A percentile compares a stretch with the other conserved stretches of the same genome.
Evolutionary conservation across 2,329 filamentous ascomycete genomes (phyloP).

Genomic region (Penicillium thymicola): DNA sequence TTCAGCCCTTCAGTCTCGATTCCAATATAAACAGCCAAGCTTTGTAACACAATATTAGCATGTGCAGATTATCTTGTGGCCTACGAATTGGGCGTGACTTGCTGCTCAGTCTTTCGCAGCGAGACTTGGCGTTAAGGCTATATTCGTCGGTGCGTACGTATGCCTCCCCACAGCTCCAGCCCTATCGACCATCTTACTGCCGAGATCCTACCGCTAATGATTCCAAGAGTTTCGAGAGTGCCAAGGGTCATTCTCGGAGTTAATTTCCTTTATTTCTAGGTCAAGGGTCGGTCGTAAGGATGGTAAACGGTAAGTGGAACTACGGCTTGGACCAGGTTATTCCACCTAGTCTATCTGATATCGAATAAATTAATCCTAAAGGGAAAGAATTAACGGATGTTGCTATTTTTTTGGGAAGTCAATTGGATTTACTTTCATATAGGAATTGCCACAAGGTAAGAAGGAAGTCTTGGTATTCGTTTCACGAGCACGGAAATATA

Average conservation of each 20-base stretch:
- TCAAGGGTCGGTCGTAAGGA: too few species aligned
- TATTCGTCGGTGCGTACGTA: slow-evolving; percentile 2
- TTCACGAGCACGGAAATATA: not conserved
- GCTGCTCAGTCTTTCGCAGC: not conserved
- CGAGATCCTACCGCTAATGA: not conserved
- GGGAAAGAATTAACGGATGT: not conserved
- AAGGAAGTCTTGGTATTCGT: slow-evolving; percentile 6
- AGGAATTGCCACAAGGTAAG: not conserved
- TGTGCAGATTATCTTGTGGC: not conserved
- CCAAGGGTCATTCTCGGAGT: not conserved
- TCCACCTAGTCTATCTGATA: not conserved
- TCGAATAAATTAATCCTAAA: not conserved
- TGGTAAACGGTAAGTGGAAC: not conserved
- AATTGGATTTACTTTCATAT: not conserved
- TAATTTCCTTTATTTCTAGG: not conserved
- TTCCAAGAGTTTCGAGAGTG: too few species aligned
- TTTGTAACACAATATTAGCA: not conserved
- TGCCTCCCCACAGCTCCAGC: not conserved
- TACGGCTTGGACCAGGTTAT: not conserved
- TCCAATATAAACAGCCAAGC: not conserved
- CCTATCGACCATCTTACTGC: not conserved
- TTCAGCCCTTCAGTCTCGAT: not conserved
- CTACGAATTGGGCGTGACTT: not conserved
- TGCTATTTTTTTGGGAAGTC: not conserved
- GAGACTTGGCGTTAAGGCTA: slow-evolving; percentile 1